These are phyloP conservation scores for Pachysolen tannophilus DNA, from an alignment of 805 yeast species.

Conservation along the genomic window DNA sequence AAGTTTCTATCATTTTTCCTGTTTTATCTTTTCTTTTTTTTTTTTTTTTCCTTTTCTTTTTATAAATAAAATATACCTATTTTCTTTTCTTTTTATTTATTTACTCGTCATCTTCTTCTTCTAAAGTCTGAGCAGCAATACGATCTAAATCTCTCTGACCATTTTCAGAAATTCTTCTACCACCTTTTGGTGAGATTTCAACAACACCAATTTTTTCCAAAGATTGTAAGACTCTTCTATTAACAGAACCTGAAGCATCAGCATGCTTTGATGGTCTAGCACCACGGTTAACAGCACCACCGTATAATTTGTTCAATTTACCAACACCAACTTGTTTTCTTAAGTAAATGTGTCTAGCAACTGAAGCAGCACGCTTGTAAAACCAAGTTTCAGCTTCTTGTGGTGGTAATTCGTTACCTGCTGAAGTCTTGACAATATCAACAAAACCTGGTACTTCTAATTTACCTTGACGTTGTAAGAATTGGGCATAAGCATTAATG, in stretches of 20 bases:
- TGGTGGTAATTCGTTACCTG: constrained; percentile 99
- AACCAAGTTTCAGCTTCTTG: constrained; percentile 99
- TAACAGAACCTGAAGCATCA: constrained; percentile 98
- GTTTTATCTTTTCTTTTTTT: too few relatives aligned
- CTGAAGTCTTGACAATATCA: constrained; percentile 98
- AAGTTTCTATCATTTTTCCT: too few relatives aligned
- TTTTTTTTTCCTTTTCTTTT: background rate
- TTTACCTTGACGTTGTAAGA: constrained; percentile 99
- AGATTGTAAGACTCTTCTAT: constrained; percentile 98
- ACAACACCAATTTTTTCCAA: constrained; percentile 97
- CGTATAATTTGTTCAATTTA: constrained; percentile 97
- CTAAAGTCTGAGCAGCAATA: constrained; percentile 98
- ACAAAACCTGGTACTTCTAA: constrained; percentile 99
- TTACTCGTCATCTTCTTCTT: constrained; percentile 83
- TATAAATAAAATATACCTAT: too few relatives aligned
- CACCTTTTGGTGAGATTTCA: constrained; percentile 96
- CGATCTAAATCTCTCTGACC: constrained; percentile 99
- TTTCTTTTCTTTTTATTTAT: too few relatives aligned
- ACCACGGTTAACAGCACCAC: constrained; percentile 99
- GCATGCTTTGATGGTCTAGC: constrained; percentile 97
- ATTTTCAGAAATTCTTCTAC: constrained; percentile 98
- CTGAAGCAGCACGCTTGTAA: constrained; percentile 99
- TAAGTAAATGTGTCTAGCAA: constrained; percentile 99
- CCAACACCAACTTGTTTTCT: constrained; percentile 99
- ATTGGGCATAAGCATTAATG: constrained; percentile 98